Conservation (phyloP, 1,284 basidiomycete genomes). For the Neotropicomus parvogracilis region DNA sequence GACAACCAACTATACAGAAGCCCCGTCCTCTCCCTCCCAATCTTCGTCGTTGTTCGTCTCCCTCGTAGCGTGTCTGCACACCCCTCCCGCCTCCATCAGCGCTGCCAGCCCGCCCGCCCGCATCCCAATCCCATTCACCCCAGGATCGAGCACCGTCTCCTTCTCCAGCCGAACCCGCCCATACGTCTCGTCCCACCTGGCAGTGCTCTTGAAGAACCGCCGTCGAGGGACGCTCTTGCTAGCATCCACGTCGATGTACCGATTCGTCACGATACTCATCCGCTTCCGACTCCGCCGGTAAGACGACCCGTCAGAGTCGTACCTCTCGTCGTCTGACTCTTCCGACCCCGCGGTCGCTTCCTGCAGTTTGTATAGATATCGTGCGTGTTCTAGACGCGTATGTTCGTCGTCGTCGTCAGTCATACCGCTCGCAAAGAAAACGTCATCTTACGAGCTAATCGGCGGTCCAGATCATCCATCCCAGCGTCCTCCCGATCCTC, state of each 20-base stretch:
- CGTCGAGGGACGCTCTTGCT: constrained; percentile 33
- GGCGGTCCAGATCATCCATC: constrained; percentile 61
- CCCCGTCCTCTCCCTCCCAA: constrained; percentile 33
- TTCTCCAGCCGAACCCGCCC: constrained; percentile 25
- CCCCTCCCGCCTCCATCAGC: constrained; percentile 28
- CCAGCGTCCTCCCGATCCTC: constrained; percentile 39
- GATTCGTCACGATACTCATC: constrained; percentile 66
- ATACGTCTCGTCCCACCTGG: constrained; percentile 39
- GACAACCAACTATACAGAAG: constrained; percentile 11
- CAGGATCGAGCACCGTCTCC: constrained; percentile 21
- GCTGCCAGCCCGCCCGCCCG: constrained; percentile 17
- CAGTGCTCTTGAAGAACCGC: constrained; percentile 56
- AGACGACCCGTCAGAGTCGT: constrained; percentile 45
- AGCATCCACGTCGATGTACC: constrained; percentile 43
- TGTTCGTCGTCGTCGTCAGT: too few relatives aligned
- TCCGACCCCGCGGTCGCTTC: constrained; percentile 44
- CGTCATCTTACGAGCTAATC: constrained; percentile 58
- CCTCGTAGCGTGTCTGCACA: constrained; percentile 6
- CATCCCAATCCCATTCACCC: constrained; percentile 4
- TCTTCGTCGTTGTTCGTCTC: constrained; percentile 27
- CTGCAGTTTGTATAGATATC: constrained; percentile 61
- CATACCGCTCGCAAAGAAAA: not conserved
- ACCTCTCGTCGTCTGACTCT: constrained; percentile 52
- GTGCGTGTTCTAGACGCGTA: constrained; percentile 49
- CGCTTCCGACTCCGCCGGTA: constrained; percentile 45